Percentiles rank a stretch among this genome's conserved stretches.
These are phyloP conservation scores for Papiliotrema fonsecae DNA, from an alignment of 1,284 basidiomycete species.

Conservation along the genomic window DNA sequence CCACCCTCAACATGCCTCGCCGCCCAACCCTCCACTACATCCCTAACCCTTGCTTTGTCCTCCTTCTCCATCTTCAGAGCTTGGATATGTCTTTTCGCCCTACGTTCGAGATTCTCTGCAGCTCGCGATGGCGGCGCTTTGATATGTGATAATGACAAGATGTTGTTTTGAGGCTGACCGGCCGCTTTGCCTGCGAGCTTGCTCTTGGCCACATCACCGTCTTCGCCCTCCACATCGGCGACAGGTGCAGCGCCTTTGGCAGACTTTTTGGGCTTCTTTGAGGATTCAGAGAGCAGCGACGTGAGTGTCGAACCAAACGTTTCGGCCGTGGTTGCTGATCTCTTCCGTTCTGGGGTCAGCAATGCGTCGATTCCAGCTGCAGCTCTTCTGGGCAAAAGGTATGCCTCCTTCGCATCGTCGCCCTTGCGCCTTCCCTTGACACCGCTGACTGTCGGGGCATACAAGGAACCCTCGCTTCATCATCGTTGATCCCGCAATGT, in stretches of 20 bases:
- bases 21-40: conserved; percentile 46
- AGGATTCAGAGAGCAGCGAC: conserved; percentile 37
- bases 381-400: not conserved
- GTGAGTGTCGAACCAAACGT: conserved; percentile 44
- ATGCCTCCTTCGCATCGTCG: too few relatives aligned
- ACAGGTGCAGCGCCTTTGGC: conserved; percentile 5
- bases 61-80: conserved; percentile 40
- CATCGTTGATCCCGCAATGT: too few relatives aligned
- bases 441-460: too few relatives aligned
- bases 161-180: conserved; percentile 17
- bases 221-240: conserved; percentile 3
- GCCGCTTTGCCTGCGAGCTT: conserved; percentile 1
- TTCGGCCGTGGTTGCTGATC: conserved; percentile 36
- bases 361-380: not conserved
- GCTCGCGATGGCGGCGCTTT: conserved; percentile 36
- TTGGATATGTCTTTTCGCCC: conserved; percentile 34
- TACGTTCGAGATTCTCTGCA: conserved; percentile 24
- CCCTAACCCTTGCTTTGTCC: conserved; percentile 40
- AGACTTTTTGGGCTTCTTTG: conserved; percentile 17
- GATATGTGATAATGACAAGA: conserved; percentile 36
- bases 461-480: too few relatives aligned
- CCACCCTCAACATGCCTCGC: conserved; percentile 20
- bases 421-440: too few relatives aligned
- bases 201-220: not conserved
- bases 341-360: conserved; percentile 37